These are phyloP conservation scores for Chlorella sp. DNA, from an alignment of 139 green algal species.

Conservation along the genomic window DNA sequence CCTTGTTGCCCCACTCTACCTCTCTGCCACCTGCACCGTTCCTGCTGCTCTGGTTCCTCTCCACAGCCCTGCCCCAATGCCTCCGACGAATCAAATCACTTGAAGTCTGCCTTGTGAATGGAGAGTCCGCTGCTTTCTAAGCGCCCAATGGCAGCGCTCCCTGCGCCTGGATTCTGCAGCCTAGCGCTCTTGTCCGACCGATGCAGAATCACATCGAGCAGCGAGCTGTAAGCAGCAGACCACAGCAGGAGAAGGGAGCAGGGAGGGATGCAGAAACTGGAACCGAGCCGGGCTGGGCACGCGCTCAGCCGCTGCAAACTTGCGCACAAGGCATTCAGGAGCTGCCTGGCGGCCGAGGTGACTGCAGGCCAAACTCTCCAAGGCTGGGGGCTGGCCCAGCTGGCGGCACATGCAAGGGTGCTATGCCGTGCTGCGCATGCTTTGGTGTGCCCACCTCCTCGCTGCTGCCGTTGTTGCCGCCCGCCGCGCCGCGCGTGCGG, in stretches of 20 bases:
- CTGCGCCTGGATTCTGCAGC: too few relatives aligned
- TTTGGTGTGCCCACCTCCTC: not conserved
- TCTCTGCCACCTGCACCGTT: too few relatives aligned
- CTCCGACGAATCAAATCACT: too few relatives aligned
- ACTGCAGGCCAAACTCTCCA: slow-evolving; percentile 23
- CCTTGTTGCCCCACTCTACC: too few relatives aligned
- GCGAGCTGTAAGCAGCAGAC: not conserved
- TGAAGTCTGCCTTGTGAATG: too few relatives aligned
- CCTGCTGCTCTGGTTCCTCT: too few relatives aligned
- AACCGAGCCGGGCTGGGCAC: too few relatives aligned
- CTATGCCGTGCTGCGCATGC: not conserved
- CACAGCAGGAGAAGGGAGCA: not conserved
- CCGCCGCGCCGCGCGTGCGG: not conserved
- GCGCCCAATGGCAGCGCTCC: too few relatives aligned
- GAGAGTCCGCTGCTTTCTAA: too few relatives aligned
- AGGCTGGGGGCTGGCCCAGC: not conserved
- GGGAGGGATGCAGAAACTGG: not conserved
- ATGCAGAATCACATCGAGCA: not conserved
- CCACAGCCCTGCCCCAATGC: too few relatives aligned
- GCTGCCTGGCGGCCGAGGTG: slow-evolving; percentile 1
- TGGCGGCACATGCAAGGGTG: not conserved
- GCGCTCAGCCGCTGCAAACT: too few relatives aligned
- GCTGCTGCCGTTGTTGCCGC: slow-evolving; percentile 7
- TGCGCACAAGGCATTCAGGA: not conserved
- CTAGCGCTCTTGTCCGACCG: too few relatives aligned